Evolutionary conservation across 2,329 filamentous ascomycete species (phyloP), one percentile per base, ranked within the genome.

Genomic region (Fusarium nurragi): DNA sequence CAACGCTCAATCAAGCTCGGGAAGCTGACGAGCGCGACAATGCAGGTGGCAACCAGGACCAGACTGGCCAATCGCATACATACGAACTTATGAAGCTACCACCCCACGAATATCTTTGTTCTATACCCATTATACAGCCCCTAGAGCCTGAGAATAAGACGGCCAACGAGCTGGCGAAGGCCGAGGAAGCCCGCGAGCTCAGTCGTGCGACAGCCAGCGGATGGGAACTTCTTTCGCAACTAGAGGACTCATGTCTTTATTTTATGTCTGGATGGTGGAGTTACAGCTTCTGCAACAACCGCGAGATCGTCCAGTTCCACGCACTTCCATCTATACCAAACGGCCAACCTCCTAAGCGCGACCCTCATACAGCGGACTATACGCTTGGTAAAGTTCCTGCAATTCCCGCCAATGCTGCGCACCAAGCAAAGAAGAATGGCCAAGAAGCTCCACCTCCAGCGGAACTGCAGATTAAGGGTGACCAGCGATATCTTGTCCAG

Each of bases 271-370:
- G 94, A 0, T 97, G 94, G 94, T 97, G 94, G 94, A 95, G 91
- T 73, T 97, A 97, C 78, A 91, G 90, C 70, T 97, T 97, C 77
- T 97, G 94, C 82, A 95, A 97, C 79, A 92, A 92, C 74, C 85
- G 89, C 62, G 88, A 94, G 64, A 89, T 97, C 62, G 90, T 92
- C 72, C 94, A 97, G 77, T 97, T 96, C 77, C 94, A 97, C 76
- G 92, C 93, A 40, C 80, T 94, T 58, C 86, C 92, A 1, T 87
- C 88, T 3, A 78, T 78, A 18, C 84, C 87, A 40, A 88, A 88
- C 59, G 88, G 89, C 4, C 86, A 90, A 12, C 90, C 92, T 22
- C 94, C 94, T 0, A 84, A 89, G 41, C 89, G 92, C 70, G 94
- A 97, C 70, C 88, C 89, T 0, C 84, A 84, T 11, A 91, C 90